These are phyloP conservation scores for Bothriochloa decipiens DNA, from an alignment of 176 grass and related monocot species.

Conservation along the genomic window DNA sequence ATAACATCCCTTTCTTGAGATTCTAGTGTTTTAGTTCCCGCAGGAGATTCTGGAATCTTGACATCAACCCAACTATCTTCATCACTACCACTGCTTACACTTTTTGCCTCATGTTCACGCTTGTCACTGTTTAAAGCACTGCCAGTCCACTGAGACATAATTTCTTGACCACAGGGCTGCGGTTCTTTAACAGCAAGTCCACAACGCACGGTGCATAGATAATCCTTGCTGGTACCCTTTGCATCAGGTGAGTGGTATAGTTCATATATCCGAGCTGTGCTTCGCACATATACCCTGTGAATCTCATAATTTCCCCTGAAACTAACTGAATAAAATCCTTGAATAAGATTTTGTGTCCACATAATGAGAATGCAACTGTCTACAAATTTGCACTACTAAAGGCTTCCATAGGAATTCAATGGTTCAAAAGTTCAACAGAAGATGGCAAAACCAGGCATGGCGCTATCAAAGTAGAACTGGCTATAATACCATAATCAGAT, in stretches of 20 bases:
- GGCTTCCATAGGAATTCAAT: not conserved
- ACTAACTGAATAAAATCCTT: constrained; percentile 57
- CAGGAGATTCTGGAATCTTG: constrained; percentile 54
- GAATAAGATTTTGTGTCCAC: constrained; percentile 39
- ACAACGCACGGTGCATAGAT: constrained; percentile 86
- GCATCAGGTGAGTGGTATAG: constrained; percentile 71
- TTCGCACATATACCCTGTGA: constrained; percentile 74
- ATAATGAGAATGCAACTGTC: constrained; percentile 19
- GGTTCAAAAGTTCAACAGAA: not conserved
- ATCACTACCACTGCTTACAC: constrained; percentile 51
- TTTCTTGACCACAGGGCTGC: constrained; percentile 40
- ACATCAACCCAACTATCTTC: constrained; percentile 95
- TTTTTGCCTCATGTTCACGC: constrained; percentile 45
- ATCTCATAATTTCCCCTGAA: constrained; percentile 73
- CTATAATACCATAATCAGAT: not conserved
- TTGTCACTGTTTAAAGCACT: constrained; percentile 44
- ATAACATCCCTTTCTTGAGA: constrained; percentile 42
- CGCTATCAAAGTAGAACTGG: not conserved
- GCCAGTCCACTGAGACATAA: constrained; percentile 43
- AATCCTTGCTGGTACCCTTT: constrained; percentile 59
- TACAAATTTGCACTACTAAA: not conserved
- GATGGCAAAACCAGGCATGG: constrained; percentile 4
- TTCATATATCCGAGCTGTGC: constrained; percentile 83
- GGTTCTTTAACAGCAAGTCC: constrained; percentile 53
- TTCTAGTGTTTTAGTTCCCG: constrained; percentile 27